Percentiles rank a stretch among this genome's conserved stretches.
These are phyloP conservation scores for Phaseolus lunatus DNA, from an alignment of 306 rosid genomes.

Conservation along the genomic window DNA sequence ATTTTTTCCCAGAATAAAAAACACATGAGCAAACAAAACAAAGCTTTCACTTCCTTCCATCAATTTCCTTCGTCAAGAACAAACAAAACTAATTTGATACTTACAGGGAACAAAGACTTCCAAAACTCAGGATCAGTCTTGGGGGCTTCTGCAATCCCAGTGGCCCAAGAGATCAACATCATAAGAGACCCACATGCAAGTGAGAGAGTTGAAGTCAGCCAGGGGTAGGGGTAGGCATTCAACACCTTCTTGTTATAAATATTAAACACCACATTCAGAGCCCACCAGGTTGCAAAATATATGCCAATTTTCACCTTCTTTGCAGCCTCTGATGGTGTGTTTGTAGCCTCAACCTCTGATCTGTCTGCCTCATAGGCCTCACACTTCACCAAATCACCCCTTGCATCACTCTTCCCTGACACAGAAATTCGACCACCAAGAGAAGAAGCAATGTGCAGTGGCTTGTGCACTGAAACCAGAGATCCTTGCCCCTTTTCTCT, in stretches of 20 bases:
- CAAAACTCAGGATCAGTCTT: conserved; percentile 92
- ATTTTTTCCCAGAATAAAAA: neutral
- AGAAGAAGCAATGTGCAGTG: conserved; percentile 65
- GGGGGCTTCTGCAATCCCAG: conserved; percentile 89
- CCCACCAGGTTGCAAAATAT: conserved; percentile 97
- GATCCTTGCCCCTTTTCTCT: conserved; percentile 29
- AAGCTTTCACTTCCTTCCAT: conserved; percentile 45
- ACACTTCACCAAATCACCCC: conserved; percentile 54
- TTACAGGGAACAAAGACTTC: conserved; percentile 95
- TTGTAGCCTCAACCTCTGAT: conserved; percentile 60
- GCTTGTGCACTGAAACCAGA: conserved; percentile 50
- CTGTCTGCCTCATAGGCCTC: conserved; percentile 74
- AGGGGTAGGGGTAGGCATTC: conserved; percentile 96
- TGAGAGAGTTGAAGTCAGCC: conserved; percentile 96
- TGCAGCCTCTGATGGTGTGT: conserved; percentile 62
- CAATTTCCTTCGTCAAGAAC: conserved; percentile 54
- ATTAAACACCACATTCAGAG: conserved; percentile 93
- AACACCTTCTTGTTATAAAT: conserved; percentile 96
- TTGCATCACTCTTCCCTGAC: conserved; percentile 47
- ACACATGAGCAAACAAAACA: conserved; percentile 47
- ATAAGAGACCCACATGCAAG: conserved; percentile 95
- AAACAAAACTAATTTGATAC: conserved; percentile 55
- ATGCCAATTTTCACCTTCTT: conserved; percentile 86
- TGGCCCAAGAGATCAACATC: conserved; percentile 94
- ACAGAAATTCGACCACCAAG: conserved; percentile 44